Evolutionary conservation across 2,329 filamentous ascomycete species (phyloP).

Genomic region (Tolypocladium paradoxum): DNA sequence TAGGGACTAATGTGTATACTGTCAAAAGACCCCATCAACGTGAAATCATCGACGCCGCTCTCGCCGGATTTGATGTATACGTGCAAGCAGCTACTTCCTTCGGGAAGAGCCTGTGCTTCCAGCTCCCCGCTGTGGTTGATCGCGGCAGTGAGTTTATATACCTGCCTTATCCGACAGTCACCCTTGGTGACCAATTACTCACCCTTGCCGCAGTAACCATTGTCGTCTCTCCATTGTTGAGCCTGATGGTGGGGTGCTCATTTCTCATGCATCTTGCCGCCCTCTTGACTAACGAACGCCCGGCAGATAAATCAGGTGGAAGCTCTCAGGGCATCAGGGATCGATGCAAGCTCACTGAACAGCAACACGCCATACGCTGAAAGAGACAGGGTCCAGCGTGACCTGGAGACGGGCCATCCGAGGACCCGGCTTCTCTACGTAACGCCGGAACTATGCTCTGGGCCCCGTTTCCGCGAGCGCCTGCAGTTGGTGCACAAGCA

Average conservation of each 20-base stretch:
- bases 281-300: neutral
- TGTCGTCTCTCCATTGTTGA: constrained; percentile 79
- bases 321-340: constrained; percentile 59
- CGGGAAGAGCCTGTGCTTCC: constrained; percentile 88
- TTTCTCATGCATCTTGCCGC: constrained; percentile 1
- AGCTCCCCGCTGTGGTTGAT: constrained; percentile 79
- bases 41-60: constrained; percentile 74
- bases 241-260: constrained; percentile 60
- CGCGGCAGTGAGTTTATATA: constrained; percentile 58
- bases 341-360: constrained; percentile 79
- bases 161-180: no score
- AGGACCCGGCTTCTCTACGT: constrained; percentile 78
- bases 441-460: constrained; percentile 79
- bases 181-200: constrained; percentile 3
- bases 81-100: constrained; percentile 86
- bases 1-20: neutral
- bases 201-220: constrained; percentile 55
- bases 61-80: constrained; percentile 82
- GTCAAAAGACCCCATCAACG: constrained; percentile 62
- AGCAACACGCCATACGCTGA: constrained; percentile 61
- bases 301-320: constrained; percentile 84
- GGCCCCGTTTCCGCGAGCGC: constrained; percentile 64
- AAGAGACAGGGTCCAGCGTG: constrained; percentile 59
- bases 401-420: constrained; percentile 82
- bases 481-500: constrained; percentile 67